Conservation (phyloP, 208 protist genomes). For the Vickermania spadyakhi region DNA sequence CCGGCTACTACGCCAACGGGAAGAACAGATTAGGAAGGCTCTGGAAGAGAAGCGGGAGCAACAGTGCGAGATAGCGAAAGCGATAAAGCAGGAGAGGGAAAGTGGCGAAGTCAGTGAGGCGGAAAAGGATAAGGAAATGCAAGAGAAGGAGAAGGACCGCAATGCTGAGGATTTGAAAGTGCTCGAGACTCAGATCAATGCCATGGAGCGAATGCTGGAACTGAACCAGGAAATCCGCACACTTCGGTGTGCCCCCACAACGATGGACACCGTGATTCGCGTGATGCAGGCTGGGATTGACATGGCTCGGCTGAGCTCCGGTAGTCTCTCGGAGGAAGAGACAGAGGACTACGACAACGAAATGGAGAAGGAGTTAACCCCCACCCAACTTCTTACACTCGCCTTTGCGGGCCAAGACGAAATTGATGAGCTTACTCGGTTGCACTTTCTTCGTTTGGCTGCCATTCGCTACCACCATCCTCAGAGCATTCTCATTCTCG, state of each 20-base stretch:
- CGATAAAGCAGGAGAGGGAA: slow-evolving; percentile 15
- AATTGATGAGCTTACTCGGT: slow-evolving; percentile 41
- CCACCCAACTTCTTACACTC: slow-evolving; percentile 55
- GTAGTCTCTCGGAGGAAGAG: slow-evolving; percentile 37
- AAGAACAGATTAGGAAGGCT: slow-evolving; percentile 67
- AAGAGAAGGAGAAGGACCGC: slow-evolving; percentile 47
- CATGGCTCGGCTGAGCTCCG: slow-evolving; percentile 74
- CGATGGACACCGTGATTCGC: slow-evolving; percentile 57
- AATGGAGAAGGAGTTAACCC: slow-evolving; percentile 53
- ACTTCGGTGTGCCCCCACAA: slow-evolving; percentile 45
- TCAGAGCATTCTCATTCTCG: slow-evolving; percentile 65
- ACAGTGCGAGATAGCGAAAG: slow-evolving; percentile 18
- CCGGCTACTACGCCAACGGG: slow-evolving; percentile 23
- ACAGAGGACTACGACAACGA: slow-evolving; percentile 64
- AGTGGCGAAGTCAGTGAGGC: slow-evolving; percentile 50
- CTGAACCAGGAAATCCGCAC: slow-evolving; percentile 60
- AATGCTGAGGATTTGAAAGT: slow-evolving; percentile 15
- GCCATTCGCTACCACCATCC: slow-evolving; percentile 83
- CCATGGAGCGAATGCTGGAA: slow-evolving; percentile 62
- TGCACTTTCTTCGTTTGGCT: slow-evolving; percentile 85
- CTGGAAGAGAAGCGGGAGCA: slow-evolving; percentile 73
- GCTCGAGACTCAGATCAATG: slow-evolving; percentile 16
- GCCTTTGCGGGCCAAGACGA: slow-evolving; percentile 59
- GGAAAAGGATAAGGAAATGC: slow-evolving; percentile 70
- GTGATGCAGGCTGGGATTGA: slow-evolving; percentile 59